Conservation (phyloP, 2,329 filamentous ascomycete genomes). For the Biscogniauxia mediterranea region DNA sequence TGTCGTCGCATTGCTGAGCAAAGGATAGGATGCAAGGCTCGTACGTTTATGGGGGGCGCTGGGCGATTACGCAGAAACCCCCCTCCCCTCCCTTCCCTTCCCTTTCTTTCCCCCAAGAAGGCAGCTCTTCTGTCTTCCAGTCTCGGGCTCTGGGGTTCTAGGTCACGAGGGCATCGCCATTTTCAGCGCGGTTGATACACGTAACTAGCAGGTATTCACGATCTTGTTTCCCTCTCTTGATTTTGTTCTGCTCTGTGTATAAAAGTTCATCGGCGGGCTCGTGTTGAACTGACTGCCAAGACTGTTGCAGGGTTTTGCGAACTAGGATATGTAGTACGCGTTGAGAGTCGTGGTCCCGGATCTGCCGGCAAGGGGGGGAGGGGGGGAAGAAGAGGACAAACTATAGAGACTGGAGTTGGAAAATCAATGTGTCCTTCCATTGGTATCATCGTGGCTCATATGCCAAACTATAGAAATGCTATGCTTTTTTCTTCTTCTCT, state of each 20-base stretch:
- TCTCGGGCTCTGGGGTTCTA: not conserved
- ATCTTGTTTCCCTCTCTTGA: not conserved
- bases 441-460: slow-evolving; percentile 1
- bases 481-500: not conserved
- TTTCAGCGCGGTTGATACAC: not conserved
- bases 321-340: not conserved
- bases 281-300: not conserved
- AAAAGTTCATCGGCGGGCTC: not conserved
- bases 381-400: not conserved
- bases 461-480: slow-evolving; percentile 1
- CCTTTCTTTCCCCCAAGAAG: not conserved
- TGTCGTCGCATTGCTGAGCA: not conserved
- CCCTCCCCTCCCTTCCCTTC: too few relatives aligned
- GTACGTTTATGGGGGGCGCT: not conserved
- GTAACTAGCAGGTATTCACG: not conserved
- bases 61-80: not conserved
- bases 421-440: not conserved
- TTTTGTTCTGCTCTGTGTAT: not conserved
- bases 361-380: not conserved
- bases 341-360: not conserved
- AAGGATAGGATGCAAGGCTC: not conserved
- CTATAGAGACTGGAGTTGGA: not conserved
- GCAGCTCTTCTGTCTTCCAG: not conserved
- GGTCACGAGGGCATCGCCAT: not conserved
- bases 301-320: not conserved